Conservation (phyloP, 2,329 filamentous ascomycete species). For the Chaetomiaceae sp. region DNA sequence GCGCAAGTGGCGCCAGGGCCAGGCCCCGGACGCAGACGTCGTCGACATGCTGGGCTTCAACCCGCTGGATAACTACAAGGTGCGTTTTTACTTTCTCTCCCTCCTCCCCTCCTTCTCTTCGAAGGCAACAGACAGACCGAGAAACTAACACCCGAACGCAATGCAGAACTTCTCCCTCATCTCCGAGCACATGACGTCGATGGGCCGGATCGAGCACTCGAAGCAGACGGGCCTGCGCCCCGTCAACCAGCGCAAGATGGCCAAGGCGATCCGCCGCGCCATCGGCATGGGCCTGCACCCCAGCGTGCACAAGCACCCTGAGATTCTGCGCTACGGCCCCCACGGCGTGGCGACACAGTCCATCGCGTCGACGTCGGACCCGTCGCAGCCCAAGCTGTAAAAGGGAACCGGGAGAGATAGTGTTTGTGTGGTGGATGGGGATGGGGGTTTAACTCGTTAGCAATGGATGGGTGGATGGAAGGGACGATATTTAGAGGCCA, state of each 20-base stretch:
- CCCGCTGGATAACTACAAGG: slow-evolving; percentile 83
- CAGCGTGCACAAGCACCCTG: slow-evolving; percentile 83
- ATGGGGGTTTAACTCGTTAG: no score
- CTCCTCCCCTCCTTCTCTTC: background rate
- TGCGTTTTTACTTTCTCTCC: slow-evolving; percentile 37
- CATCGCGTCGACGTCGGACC: background rate
- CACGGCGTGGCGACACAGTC: background rate
- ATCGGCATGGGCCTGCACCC: slow-evolving; percentile 91
- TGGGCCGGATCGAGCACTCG: slow-evolving; percentile 79
- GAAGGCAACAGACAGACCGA: background rate
- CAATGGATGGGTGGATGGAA: background rate
- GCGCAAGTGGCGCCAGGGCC: slow-evolving; percentile 67
- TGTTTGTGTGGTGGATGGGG: no score
- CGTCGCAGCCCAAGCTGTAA: slow-evolving; percentile 3
- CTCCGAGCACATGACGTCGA: slow-evolving; percentile 78
- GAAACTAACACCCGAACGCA: background rate
- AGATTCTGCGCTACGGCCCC: slow-evolving; percentile 51
- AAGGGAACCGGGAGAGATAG: background rate
- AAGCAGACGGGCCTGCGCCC: slow-evolving; percentile 72
- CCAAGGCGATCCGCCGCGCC: slow-evolving; percentile 84
- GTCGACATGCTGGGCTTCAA: slow-evolving; percentile 76
- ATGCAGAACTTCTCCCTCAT: slow-evolving; percentile 84
- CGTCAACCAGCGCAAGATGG: slow-evolving; percentile 87
- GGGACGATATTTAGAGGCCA: no score
- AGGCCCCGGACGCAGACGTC: slow-evolving; percentile 58